Conservation (phyloP, 345 rosid genomes). For the Bruguiera gymnorhiza region DNA sequence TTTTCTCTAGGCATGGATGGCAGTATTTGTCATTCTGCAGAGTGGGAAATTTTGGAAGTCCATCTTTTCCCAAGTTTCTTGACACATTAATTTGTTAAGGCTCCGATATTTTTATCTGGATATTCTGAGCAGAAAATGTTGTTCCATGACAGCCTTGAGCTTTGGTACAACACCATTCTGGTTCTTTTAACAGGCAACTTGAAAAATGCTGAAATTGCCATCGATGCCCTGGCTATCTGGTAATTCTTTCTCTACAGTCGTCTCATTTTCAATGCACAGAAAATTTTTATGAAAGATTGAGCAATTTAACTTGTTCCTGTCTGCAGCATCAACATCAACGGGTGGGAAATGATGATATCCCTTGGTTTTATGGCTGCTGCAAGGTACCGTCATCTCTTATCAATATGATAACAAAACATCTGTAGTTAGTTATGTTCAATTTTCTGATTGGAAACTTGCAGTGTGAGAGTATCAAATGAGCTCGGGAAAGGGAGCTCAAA, state of each 20-base stretch:
- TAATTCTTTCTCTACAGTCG: constrained; percentile 10
- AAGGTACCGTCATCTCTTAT: constrained; percentile 34
- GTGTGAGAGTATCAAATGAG: constrained; percentile 83
- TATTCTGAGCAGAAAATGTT: constrained; percentile 5
- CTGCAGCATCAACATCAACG: constrained; percentile 66
- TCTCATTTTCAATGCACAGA: neutral
- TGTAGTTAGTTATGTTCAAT: neutral
- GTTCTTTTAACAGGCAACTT: constrained; percentile 65
- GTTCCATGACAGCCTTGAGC: constrained; percentile 53
- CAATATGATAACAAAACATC: neutral
- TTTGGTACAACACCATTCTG: constrained; percentile 80
- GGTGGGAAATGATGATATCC: constrained; percentile 78
- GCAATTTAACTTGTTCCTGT: neutral
- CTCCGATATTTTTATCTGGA: neutral
- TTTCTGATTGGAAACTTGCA: constrained; percentile 19
- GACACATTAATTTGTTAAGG: neutral
- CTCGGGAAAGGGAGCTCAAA: constrained; percentile 67
- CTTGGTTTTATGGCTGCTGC: constrained; percentile 78
- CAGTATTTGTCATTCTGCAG: too few species aligned
- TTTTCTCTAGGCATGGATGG: too few species aligned
- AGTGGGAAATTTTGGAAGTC: too few species aligned
- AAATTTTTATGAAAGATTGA: neutral
- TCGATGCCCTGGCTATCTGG: constrained; percentile 85
- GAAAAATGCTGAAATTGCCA: constrained; percentile 62
- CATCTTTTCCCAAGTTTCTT: too few species aligned